These are phyloP conservation scores for Chrysosporium queenslandicum DNA, from an alignment of 2,329 filamentous ascomycete genomes.

Conservation along the genomic window DNA sequence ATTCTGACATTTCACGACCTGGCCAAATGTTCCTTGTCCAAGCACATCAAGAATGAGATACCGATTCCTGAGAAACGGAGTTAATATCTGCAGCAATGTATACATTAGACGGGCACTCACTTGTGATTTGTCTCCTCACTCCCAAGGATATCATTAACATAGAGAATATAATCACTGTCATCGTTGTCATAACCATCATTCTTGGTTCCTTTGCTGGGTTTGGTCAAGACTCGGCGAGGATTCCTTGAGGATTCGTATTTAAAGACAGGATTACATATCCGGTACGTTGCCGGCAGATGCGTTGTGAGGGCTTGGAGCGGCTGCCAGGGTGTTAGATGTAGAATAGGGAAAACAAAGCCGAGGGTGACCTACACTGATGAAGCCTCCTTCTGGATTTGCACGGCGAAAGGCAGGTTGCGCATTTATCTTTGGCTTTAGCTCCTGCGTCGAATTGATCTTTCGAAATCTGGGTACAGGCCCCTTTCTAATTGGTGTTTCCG, in stretches of 20 bases:
- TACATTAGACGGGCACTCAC: constrained; percentile 40
- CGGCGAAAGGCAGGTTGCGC: constrained; percentile 80
- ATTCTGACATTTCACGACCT: constrained; percentile 98
- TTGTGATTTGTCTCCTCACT: constrained; percentile 98
- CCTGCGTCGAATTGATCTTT: constrained; percentile 60
- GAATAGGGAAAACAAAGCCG: constrained; percentile 18
- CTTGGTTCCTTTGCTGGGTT: constrained; percentile 96
- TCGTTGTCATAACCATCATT: constrained; percentile 99
- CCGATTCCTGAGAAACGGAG: constrained; percentile 56
- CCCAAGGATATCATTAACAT: constrained; percentile 95
- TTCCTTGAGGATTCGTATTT: constrained; percentile 98
- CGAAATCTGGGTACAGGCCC: constrained; percentile 80
- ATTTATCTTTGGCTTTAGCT: constrained; percentile 75
- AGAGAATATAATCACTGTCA: constrained; percentile 97
- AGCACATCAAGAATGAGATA: constrained; percentile 96
- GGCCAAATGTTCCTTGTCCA: constrained; percentile 93
- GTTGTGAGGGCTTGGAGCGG: constrained; percentile 91
- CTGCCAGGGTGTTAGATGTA: constrained; percentile 39
- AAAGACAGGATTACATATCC: constrained; percentile 95
- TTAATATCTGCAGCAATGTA: constrained; percentile 4
- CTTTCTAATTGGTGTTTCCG: constrained; percentile 31
- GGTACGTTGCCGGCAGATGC: constrained; percentile 87
- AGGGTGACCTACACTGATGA: constrained; percentile 64
- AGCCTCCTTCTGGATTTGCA: constrained; percentile 92
- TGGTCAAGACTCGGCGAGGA: constrained; percentile 87